phyloP scores from a whole-genome alignment of 2,329 filamentous ascomycete genomes.

The Chaetomium strumarium region DNA sequence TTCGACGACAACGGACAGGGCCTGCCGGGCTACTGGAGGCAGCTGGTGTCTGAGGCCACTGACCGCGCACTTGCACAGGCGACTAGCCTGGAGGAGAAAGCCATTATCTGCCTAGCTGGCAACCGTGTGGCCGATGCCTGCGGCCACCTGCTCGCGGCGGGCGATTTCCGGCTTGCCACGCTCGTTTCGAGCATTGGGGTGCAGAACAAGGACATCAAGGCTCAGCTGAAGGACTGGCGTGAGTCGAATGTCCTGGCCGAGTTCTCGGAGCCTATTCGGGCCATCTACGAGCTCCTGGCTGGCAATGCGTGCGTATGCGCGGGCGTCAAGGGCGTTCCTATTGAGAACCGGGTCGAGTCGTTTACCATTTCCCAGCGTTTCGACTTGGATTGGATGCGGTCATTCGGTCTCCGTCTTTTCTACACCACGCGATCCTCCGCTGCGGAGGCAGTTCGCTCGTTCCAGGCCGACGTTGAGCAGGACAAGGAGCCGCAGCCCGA shows the following conservation, averaged over 20 bases:
- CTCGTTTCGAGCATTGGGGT: slow-evolving; percentile 77
- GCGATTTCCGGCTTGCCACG: slow-evolving; percentile 78
- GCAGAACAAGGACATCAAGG: slow-evolving; percentile 68
- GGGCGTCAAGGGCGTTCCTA: slow-evolving; percentile 64
- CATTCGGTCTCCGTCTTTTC: slow-evolving; percentile 87
- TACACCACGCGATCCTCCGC: slow-evolving; percentile 68
- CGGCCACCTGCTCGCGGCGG: slow-evolving; percentile 66
- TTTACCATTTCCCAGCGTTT: slow-evolving; percentile 83
- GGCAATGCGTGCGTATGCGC: slow-evolving; percentile 82
- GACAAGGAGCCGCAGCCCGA: slow-evolving; percentile 63
- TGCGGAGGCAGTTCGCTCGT: slow-evolving; percentile 65
- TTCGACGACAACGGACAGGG: slow-evolving; percentile 64
- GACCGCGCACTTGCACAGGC: slow-evolving; percentile 52
- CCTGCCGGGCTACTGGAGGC: slow-evolving; percentile 62
- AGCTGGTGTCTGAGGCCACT: slow-evolving; percentile 57
- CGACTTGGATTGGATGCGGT: slow-evolving; percentile 84
- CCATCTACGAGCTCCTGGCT: slow-evolving; percentile 81
- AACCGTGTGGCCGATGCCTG: slow-evolving; percentile 80
- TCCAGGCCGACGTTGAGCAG: slow-evolving; percentile 65
- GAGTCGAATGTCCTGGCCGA: slow-evolving; percentile 79
- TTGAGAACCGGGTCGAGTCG: slow-evolving; percentile 73
- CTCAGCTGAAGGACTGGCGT: slow-evolving; percentile 80
- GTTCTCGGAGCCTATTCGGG: slow-evolving; percentile 75
- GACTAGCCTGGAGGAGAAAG: slow-evolving; percentile 70
- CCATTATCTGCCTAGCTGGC: slow-evolving; percentile 70